Percentiles rank a stretch among this genome's conserved stretches.
Evolutionary conservation across 768 basidiomycete species (phyloP).

Genomic region (Suillus lakei): DNA sequence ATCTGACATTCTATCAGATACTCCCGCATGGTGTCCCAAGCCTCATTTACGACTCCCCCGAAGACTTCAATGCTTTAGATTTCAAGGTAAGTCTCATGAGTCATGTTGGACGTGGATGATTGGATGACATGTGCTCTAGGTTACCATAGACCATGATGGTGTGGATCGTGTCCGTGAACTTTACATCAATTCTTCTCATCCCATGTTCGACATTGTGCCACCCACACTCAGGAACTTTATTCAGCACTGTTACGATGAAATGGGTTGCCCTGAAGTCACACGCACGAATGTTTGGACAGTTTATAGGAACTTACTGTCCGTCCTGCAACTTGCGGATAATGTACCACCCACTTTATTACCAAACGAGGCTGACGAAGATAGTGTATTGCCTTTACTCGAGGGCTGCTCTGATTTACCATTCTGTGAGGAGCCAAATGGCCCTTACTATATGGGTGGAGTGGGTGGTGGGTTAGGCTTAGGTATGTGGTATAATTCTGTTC

Average conservation of each 20-base stretch:
- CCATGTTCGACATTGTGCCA: constrained; percentile 42
- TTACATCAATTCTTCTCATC: constrained; percentile 39
- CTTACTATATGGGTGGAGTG: constrained; percentile 14
- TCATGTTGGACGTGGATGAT: not conserved
- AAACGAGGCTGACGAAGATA: not conserved
- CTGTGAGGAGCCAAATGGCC: not conserved
- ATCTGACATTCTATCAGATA: too few relatives aligned
- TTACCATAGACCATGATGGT: constrained; percentile 18
- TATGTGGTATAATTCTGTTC: not conserved
- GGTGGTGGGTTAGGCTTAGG: constrained; percentile 8
- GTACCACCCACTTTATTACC: not conserved
- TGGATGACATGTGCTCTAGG: constrained; percentile 17
- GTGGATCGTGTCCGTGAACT: constrained; percentile 23
- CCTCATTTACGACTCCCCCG: too few relatives aligned
- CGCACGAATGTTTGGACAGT: constrained; percentile 28
- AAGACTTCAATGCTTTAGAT: too few relatives aligned
- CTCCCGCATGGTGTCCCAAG: too few relatives aligned
- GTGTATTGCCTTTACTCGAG: not conserved
- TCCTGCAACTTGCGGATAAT: not conserved
- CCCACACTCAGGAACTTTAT: constrained; percentile 29
- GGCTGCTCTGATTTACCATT: constrained; percentile 3
- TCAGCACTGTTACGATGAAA: constrained; percentile 16
- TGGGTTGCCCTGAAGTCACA: constrained; percentile 28
- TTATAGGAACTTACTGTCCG: constrained; percentile 2
- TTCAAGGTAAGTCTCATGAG: constrained; percentile 40